A percentile compares a stretch with the other conserved stretches of the same genome.
Evolutionary conservation across 345 rosid species (phyloP).

Genomic region (Barbarea vulgaris): DNA sequence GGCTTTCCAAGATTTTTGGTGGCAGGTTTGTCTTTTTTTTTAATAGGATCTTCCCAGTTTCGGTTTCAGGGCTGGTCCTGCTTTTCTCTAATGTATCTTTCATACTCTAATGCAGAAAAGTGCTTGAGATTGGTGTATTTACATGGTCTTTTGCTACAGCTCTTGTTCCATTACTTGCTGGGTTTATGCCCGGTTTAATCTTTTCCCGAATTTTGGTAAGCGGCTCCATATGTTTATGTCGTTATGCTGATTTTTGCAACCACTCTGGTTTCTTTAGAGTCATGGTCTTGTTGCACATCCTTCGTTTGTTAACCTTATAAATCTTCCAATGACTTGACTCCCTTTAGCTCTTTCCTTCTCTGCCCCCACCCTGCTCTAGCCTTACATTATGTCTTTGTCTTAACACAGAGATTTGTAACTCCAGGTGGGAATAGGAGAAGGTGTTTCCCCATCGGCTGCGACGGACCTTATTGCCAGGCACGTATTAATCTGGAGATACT

Average conservation of each 20-base stretch:
- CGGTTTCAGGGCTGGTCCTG: neutral
- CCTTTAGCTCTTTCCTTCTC: slow-evolving; percentile 2
- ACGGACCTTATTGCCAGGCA: slow-evolving; percentile 99
- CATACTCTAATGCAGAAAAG: slow-evolving; percentile 56
- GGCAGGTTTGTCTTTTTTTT: slow-evolving; percentile 69
- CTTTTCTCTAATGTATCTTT: neutral
- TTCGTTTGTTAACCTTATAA: neutral
- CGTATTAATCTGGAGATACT: slow-evolving; percentile 43
- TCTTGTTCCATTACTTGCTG: slow-evolving; percentile 81
- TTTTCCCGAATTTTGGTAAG: slow-evolving; percentile 79
- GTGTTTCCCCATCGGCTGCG: slow-evolving; percentile 97
- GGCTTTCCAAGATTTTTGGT: slow-evolving; percentile 90
- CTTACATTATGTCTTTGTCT: slow-evolving; percentile 41
- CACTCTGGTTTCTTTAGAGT: slow-evolving; percentile 13
- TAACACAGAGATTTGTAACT: slow-evolving; percentile 45
- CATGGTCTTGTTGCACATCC: neutral
- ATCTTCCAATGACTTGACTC: neutral
- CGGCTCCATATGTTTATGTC: neutral
- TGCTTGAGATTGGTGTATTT: slow-evolving; percentile 83
- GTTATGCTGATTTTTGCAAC: neutral
- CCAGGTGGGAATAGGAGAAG: slow-evolving; percentile 99
- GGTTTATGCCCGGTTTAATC: slow-evolving; percentile 87
- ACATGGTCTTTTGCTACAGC: slow-evolving; percentile 90
- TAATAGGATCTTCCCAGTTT: neutral
- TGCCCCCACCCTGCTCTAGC: slow-evolving; percentile 35